Evolutionary conservation across 345 rosid species (phyloP), one percentile per base, ranked within the genome.

Genomic region (Bretschneidera sinensis): DNA sequence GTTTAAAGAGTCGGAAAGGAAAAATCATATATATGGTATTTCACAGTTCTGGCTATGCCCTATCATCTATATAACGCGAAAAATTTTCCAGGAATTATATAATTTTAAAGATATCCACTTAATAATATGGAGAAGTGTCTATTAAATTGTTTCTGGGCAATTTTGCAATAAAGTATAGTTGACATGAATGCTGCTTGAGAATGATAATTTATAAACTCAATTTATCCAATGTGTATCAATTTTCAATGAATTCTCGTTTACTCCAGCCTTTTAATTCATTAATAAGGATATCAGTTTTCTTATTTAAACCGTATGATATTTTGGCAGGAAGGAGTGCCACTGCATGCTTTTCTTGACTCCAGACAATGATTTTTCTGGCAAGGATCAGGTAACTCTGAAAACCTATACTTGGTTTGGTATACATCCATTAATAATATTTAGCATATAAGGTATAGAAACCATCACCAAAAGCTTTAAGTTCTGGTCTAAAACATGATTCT

Each of bases 311-410:
- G 15, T 39, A 39, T 39, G 45, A 39, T 14, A 39, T 39, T 13
- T 39, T 14, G 1, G 45, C 95, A 94, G 99, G 92, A 94, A 86
- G 78, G 99, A 94, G 71, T 94, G 99, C 72, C 99, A 94, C 77
- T 89, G 97, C 81, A 89, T 94, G 99, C 96, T 94, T 64, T 94
- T 94, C 79, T 87, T 94, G 60, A 94, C 96, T 48, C 87, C 99
- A 2, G 99, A 87, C 16, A 89, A 90, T 68, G 99, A 94, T 85
- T 94, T 90, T 72, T 90, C 96, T 0, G 99, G 99, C 54, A 61
- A 75, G 61, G 97, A 94, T 68, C 97, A 90, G 96, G 97, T 94
- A 74, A 55, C 39, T 62, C 16, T 51, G 51, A 48, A 21, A 43
- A 48, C 24, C 28, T n/a, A n/a, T n/a, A n/a, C n/a, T n/a, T n/a